Evolutionary conservation across 495 filamentous ascomycete genomes (phyloP), one percentile per base, ranked within the genome.

Genomic region (Rusavskia elegans): DNA sequence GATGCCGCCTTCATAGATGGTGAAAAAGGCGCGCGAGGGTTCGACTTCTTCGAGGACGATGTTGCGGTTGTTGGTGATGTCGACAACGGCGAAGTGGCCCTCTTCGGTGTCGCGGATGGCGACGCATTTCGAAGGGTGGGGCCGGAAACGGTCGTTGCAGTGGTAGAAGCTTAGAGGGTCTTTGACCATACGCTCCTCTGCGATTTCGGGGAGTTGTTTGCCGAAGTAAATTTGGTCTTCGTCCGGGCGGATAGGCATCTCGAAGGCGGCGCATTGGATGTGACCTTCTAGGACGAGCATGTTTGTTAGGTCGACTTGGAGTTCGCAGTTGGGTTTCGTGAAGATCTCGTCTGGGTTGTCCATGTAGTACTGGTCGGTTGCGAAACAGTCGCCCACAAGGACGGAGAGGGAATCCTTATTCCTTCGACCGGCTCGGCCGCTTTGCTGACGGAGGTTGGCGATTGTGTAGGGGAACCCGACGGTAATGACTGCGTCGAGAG

Each of bases 301-400:
- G 61, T 97, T 96, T 40, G 81, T 68, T n/a, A 97, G 68, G 61
- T 96, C 92, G 2, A 96, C 82, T 60, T 90, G 85, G 9, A 97
- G 71, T 62, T 84, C 85, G 61, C 80, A 84, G 60, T 95, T 95
- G 0, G 89, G 89, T 54, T 84, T 84, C 0, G 82, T 89, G 65
- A 98, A 97, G n/a, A 98, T 85, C 64, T 97, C 90, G 53, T 90
- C 81, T 2, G 92, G 92, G 58, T 96, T 95, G 49, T 84, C 75
- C 92, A 97, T 98, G 66, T 92, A 97, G 63, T 89, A 83, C 61
- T 97, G 93, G 63, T 97, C 92, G 0, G 87, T 87, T 17, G 92
- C 83, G 56, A 89, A 95, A 50, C 80, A 79, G 66, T 95, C 89
- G n/a, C 92, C 92, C 3, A 99, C 75, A 1, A 99, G 71, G 13